Base-by-base conservation (phyloP, 2,329 filamentous ascomycete species). In the Phialophora macrospora region DNA sequence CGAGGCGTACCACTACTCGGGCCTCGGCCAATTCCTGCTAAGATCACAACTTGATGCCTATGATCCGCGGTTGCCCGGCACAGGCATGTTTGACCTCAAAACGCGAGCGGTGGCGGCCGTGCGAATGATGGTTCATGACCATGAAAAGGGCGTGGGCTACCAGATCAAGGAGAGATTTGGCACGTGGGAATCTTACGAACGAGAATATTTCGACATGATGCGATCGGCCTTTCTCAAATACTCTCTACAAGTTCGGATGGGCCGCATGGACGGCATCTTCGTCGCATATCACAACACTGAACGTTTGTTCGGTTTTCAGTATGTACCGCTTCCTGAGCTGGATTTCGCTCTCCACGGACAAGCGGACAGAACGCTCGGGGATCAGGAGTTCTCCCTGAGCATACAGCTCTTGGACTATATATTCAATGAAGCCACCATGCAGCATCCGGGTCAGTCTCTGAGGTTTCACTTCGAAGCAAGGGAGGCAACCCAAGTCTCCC, bases 241-340 rank as follows among this genome's bases (percentile, higher is more conserved):
- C 77, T 97, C 93, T 9, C 83, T 99, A 32, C 95, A 99, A 78
- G 96, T 94, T 30, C 91, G 95, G 52, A 96, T 99, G 87, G 95
- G 96, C 20, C 88, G 93, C 57, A 99, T 99, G 96, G 94, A 99
- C 75, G 95, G 95, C 61, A 97, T 98, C 57, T 99, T 98, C 74
- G 91, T 98, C 24, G 95, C 95, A 2, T 99, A 88, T 76, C 95
- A 99, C 81, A 99, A 99, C 76, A 91, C 93, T 1, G 85, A 93
- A 77, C 90, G 93, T 62, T 96, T 99, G 57, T 99, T 99, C 75
- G 95, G 95, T 5, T 99, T 99, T 77, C 95, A 99, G 77, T 99
- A 99, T 75, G 85, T 99, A 66, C 88, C 88, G 65, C 79, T 98
- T 14, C 76, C 86, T 3, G 95, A 99, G 74, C 93, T 99, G 90